Base-by-base conservation (phyloP, 176 grass and related monocot species). In the Musa itinerans region DNA sequence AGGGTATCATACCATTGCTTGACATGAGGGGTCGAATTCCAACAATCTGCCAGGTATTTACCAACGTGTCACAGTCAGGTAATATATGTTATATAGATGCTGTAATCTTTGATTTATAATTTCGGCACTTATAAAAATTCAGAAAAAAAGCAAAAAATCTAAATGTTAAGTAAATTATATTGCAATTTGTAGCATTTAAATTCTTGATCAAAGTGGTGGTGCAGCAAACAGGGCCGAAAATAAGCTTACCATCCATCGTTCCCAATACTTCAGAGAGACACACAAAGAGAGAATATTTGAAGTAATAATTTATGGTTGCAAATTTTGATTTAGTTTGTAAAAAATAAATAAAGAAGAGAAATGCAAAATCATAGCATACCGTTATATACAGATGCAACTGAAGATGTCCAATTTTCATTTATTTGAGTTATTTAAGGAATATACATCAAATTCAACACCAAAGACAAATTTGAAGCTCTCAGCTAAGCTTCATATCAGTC, bases 1-100 rank as follows among this genome's bases (percentile, higher is more conserved):
- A 50, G 34, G 51, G 8, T 11, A 9, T 3, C 87, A 75, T 93
- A 98, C 95, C 95, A 98, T 80, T 98, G 88, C 65, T 77, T 91
- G 68, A 98, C 86, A 85, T 93, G 88, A 56, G 86, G 77, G 69
- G 95, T 98, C 63, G 82, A 25, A 79, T 87, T 82, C 95, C 95
- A 98, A 84, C 95, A 98, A 73, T 86, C 95, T 98, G 84, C 49
- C 74, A 88, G 58, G 63, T 17, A 81, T 79, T 59, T 53, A 79
- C 6, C 10, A 58, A 52, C 10, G 10, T 57, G 54, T 17, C 4
- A 57, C 22, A 19, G 52, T 74, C 52, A 74, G 53, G 21, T 57
- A 57, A 12, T 34, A 54, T 12, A 74, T 6, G 4, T 51, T 10
- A 71, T 71, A n/a, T 20, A 50, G 14, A 9, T 51, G 1, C 5